phyloP scores from a whole-genome alignment of 306 rosid species.

The Citrullus colocynthis region DNA sequence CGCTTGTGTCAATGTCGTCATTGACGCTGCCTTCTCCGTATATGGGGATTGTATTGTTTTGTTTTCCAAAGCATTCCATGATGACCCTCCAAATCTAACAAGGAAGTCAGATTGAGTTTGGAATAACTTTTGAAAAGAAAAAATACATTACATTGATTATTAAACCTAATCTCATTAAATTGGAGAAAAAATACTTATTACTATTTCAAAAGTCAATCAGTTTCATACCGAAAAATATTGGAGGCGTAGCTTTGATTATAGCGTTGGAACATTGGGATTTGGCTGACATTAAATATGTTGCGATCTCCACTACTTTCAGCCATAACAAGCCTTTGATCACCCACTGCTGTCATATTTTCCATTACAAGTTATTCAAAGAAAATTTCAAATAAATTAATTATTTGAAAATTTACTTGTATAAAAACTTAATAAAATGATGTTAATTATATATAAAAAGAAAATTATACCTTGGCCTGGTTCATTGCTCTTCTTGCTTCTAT shows the following conservation, averaged over 20 bases:
- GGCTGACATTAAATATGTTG: conserved; percentile 67
- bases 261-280: conserved; percentile 84
- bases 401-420: too few relatives aligned
- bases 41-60: conserved; percentile 13
- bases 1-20: conserved; percentile 11
- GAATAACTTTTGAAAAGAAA: not conserved
- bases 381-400: not conserved
- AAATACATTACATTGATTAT: too few relatives aligned
- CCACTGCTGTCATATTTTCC: conserved; percentile 20
- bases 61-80: conserved; percentile 34
- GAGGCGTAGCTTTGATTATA: conserved; percentile 36
- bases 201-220: too few relatives aligned
- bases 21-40: not conserved
- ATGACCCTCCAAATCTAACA: conserved; percentile 28
- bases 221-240: conserved; percentile 27
- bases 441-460: not conserved
- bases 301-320: conserved; percentile 44
- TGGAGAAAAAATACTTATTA: not conserved
- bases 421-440: not conserved
- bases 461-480: conserved; percentile 58
- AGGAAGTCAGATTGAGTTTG: not conserved
- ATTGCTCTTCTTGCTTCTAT: conserved; percentile 70
- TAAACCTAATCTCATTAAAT: too few relatives aligned
- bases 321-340: conserved; percentile 42
- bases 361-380: not conserved